A percentile compares a stretch with the other conserved stretches of the same genome.
Evolutionary conservation across 192 early-diverging fungal species (phyloP).

Genomic region (Diversispora epigaea): DNA sequence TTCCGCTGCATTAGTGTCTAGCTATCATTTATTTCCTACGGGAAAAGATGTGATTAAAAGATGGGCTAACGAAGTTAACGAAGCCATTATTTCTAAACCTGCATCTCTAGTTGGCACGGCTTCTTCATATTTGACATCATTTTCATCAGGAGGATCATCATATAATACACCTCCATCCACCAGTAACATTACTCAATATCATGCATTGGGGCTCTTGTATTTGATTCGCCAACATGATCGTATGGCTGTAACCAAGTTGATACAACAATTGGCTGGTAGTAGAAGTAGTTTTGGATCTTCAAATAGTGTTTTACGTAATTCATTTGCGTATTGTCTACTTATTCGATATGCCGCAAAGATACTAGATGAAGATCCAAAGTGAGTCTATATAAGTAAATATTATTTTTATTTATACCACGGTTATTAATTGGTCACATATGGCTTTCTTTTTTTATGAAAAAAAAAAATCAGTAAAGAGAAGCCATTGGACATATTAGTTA

Average conservation of each 20-base stretch:
- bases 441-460: too few relatives aligned
- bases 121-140: slow-evolving; percentile 54
- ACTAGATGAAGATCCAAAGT: slow-evolving; percentile 75
- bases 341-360: slow-evolving; percentile 90
- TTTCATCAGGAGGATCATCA: slow-evolving; percentile 44
- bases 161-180: slow-evolving; percentile 52
- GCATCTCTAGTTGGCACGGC: slow-evolving; percentile 51
- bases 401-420: too few relatives aligned
- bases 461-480: too few relatives aligned
- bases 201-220: slow-evolving; percentile 95
- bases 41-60: slow-evolving; percentile 92
- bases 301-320: slow-evolving; percentile 65
- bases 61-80: slow-evolving; percentile 97
- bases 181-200: slow-evolving; percentile 94
- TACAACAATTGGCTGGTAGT: slow-evolving; percentile 78
- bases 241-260: slow-evolving; percentile 97
- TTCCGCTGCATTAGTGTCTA: slow-evolving; percentile 88
- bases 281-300: slow-evolving; percentile 50
- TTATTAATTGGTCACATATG: too few relatives aligned
- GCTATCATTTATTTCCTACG: slow-evolving; percentile 77
- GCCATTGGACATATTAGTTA: too few relatives aligned
- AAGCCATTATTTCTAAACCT: slow-evolving; percentile 85
- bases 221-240: slow-evolving; percentile 94
- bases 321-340: slow-evolving; percentile 88
- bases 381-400: slow-evolving; percentile 11